These are phyloP conservation scores for Botrytis paeoniae DNA, from an alignment of 2,329 filamentous ascomycete genomes.

Conservation along the genomic window DNA sequence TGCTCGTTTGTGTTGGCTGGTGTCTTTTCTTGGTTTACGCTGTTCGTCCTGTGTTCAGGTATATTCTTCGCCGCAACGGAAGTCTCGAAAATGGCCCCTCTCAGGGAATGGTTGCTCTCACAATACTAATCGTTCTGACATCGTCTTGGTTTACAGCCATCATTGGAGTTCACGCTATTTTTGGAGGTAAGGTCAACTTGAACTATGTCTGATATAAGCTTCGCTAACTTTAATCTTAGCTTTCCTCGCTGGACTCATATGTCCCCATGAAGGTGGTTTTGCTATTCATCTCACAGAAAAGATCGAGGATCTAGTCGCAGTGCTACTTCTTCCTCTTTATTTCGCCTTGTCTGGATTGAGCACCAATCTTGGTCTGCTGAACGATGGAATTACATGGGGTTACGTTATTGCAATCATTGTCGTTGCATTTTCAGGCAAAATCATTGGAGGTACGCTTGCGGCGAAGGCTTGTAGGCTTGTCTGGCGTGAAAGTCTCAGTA, in stretches of 20 bases:
- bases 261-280: conserved; percentile 85
- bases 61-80: conserved; percentile 68
- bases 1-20: conserved; percentile 74
- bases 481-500: conserved; percentile 86
- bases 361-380: conserved; percentile 80
- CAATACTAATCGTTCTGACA: conserved; percentile 71
- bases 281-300: conserved; percentile 91
- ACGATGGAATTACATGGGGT: conserved; percentile 80
- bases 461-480: conserved; percentile 73
- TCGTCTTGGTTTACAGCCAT: conserved; percentile 86
- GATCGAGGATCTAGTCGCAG: conserved; percentile 84
- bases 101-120: conserved; percentile 79
- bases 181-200: conserved; percentile 51
- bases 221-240: conserved; percentile 42
- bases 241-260: conserved; percentile 85
- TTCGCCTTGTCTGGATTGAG: conserved; percentile 89
- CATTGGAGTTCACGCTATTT: conserved; percentile 92
- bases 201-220: neutral
- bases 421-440: conserved; percentile 81
- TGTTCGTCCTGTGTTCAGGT: conserved; percentile 72
- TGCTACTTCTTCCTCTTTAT: conserved; percentile 84
- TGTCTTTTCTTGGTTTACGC: conserved; percentile 70
- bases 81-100: conserved; percentile 85
- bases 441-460: conserved; percentile 76
- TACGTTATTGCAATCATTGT: conserved; percentile 82